A percentile compares a stretch with the other conserved stretches of the same genome.
phyloP scores from a whole-genome alignment of 2,329 filamentous ascomycete genomes.

The Ophiognomonia clavigignenti-juglandacearum region DNA sequence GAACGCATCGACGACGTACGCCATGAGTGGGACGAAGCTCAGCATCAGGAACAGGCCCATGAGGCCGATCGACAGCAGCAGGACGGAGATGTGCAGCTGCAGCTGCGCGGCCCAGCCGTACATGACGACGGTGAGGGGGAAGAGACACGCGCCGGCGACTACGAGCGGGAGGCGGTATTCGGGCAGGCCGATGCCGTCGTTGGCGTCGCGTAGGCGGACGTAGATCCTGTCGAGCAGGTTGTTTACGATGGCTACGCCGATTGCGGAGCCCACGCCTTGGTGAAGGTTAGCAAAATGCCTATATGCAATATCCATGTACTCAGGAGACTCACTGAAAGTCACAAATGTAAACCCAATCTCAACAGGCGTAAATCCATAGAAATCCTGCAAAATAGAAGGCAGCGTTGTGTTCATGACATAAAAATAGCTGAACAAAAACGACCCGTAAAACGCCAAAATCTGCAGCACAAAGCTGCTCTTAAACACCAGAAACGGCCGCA shows the following conservation, averaged over 20 bases:
- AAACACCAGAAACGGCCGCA: slow-evolving; percentile 42
- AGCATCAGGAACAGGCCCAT: slow-evolving; percentile 43
- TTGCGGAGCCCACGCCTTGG: slow-evolving; percentile 41
- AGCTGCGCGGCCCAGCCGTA: slow-evolving; percentile 50
- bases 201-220: slow-evolving; percentile 35
- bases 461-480: slow-evolving; percentile 49
- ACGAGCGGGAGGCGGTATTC: slow-evolving; percentile 51
- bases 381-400: slow-evolving; percentile 41
- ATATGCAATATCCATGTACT: too few relatives aligned
- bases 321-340: slow-evolving; percentile 38
- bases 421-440: slow-evolving; percentile 45
- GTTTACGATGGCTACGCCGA: slow-evolving; percentile 47
- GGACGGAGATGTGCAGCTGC: slow-evolving; percentile 33
- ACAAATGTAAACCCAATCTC: slow-evolving; percentile 50
- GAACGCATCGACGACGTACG: slow-evolving; percentile 54
- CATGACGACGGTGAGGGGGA: slow-evolving; percentile 38
- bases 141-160: slow-evolving; percentile 38
- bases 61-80: slow-evolving; percentile 39
- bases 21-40: slow-evolving; percentile 43
- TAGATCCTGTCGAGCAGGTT: slow-evolving; percentile 48
- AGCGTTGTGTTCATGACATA: slow-evolving; percentile 52
- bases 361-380: slow-evolving; percentile 46
- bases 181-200: slow-evolving; percentile 38
- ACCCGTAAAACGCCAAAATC: slow-evolving; percentile 38
- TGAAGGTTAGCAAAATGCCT: slow-evolving; percentile 12